Conservation (phyloP, 495 filamentous ascomycete species). For the Xylaria bambusicola region DNA sequence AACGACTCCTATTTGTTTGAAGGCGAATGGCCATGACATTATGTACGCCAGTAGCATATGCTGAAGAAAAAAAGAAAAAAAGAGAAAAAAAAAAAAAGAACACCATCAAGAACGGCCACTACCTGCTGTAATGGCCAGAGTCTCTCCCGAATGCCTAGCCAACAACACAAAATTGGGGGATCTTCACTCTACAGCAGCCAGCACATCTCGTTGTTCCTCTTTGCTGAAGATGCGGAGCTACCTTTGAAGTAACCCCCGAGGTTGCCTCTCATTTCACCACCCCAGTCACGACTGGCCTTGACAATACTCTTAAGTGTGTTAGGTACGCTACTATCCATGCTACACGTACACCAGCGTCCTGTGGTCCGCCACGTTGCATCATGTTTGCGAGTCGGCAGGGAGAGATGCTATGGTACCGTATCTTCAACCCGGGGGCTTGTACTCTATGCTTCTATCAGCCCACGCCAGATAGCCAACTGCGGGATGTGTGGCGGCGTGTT, state of each 20-base stretch:
- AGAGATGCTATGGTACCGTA: too few species aligned
- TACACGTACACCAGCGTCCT: neutral
- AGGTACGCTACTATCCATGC: neutral
- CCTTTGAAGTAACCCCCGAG: conserved; percentile 7
- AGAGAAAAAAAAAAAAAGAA: too few species aligned
- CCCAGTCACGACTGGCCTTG: neutral
- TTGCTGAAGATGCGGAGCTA: conserved; percentile 11
- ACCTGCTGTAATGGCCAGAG: neutral
- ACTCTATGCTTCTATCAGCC: neutral
- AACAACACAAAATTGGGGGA: neutral
- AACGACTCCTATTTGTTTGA: too few species aligned
- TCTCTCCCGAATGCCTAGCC: neutral
- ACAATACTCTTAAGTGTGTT: neutral
- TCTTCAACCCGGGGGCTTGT: neutral
- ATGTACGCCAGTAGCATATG: conserved; percentile 22
- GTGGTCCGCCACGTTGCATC: conserved; percentile 10
- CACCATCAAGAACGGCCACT: neutral
- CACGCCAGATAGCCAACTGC: neutral
- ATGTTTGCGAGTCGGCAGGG: conserved; percentile 11
- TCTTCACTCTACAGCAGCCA: conserved; percentile 15
- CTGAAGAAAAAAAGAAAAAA: too few species aligned
- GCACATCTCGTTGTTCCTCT: conserved; percentile 12
- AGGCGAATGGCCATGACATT: conserved; percentile 2
- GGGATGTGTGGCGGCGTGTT: conserved; percentile 1
- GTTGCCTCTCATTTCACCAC: conserved; percentile 3